Evolutionary conservation across 257 asterid species (phyloP).

Genomic region (Solanum arcanum): DNA sequence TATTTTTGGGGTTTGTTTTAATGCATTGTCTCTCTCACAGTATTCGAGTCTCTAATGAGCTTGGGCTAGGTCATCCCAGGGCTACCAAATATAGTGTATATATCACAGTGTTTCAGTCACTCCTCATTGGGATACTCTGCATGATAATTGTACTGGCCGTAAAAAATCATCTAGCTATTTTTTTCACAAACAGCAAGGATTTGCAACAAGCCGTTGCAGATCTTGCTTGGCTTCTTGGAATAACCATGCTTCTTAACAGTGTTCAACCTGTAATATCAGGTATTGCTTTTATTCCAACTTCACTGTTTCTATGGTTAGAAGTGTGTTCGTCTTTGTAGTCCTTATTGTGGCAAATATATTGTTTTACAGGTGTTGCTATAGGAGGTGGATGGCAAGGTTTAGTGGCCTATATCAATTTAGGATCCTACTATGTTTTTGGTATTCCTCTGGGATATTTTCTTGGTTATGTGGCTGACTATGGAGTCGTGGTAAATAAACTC

Average conservation of each 20-base stretch:
- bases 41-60: slow-evolving; percentile 76
- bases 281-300: neutral
- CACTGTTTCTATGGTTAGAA: neutral
- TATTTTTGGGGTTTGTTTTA: neutral
- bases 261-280: slow-evolving; percentile 84
- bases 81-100: slow-evolving; percentile 56
- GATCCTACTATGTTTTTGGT: slow-evolving; percentile 51
- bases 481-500: slow-evolving; percentile 33
- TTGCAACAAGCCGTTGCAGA: slow-evolving; percentile 54
- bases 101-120: slow-evolving; percentile 39
- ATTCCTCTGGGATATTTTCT: slow-evolving; percentile 53
- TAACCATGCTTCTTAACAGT: slow-evolving; percentile 78
- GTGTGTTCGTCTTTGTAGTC: neutral
- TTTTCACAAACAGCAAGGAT: slow-evolving; percentile 48
- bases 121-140: slow-evolving; percentile 51
- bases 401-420: slow-evolving; percentile 74
- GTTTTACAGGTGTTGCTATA: slow-evolving; percentile 51
- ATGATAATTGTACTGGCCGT: slow-evolving; percentile 39
- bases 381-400: slow-evolving; percentile 84
- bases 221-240: slow-evolving; percentile 54
- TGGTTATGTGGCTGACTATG: slow-evolving; percentile 46
- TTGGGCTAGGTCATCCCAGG: slow-evolving; percentile 57
- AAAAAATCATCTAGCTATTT: slow-evolving; percentile 30
- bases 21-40: slow-evolving; percentile 14
- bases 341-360: neutral